phyloP scores from a whole-genome alignment of 768 basidiomycete species.

The Pleurotus eryngii region DNA sequence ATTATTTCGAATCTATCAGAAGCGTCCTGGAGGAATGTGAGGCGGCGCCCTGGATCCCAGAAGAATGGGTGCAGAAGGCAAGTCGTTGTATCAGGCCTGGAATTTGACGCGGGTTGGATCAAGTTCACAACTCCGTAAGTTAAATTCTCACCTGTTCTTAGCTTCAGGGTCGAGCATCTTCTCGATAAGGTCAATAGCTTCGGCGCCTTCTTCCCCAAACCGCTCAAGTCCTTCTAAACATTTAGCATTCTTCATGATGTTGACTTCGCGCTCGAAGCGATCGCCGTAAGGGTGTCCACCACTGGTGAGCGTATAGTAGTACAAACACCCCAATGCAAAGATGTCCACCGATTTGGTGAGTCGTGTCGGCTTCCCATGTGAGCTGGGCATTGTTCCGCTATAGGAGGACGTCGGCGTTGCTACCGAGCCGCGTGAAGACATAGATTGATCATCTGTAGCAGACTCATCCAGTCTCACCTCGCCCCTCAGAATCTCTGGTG shows the following conservation, averaged over 20 bases:
- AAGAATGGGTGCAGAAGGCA: conserved; percentile 94
- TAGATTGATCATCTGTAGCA: conserved; percentile 58
- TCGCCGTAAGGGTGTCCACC: conserved; percentile 95
- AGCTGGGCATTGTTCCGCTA: conserved; percentile 25
- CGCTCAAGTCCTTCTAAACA: conserved; percentile 66
- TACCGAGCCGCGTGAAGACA: conserved; percentile 64
- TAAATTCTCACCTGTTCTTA: conserved; percentile 55
- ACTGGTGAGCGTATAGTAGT: conserved; percentile 87
- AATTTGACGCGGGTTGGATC: background rate
- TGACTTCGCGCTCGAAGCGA: conserved; percentile 88
- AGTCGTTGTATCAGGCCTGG: conserved; percentile 83
- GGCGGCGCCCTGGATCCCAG: conserved; percentile 84
- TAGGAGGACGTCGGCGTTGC: conserved; percentile 40
- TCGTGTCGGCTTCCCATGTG: conserved; percentile 51
- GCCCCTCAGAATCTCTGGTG: conserved; percentile 92
- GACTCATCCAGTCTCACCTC: conserved; percentile 90
- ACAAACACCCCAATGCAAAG: conserved; percentile 93
- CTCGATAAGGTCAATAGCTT: conserved; percentile 78
- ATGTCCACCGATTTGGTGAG: conserved; percentile 96
- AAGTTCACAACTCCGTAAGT: background rate
- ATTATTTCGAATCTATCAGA: conserved; percentile 98
- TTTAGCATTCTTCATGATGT: conserved; percentile 84
- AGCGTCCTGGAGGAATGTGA: conserved; percentile 95
- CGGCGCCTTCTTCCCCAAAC: conserved; percentile 92
- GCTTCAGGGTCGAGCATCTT: conserved; percentile 80